Conservation (phyloP, 305 asterid genomes). For the Andrographis paniculata region DNA sequence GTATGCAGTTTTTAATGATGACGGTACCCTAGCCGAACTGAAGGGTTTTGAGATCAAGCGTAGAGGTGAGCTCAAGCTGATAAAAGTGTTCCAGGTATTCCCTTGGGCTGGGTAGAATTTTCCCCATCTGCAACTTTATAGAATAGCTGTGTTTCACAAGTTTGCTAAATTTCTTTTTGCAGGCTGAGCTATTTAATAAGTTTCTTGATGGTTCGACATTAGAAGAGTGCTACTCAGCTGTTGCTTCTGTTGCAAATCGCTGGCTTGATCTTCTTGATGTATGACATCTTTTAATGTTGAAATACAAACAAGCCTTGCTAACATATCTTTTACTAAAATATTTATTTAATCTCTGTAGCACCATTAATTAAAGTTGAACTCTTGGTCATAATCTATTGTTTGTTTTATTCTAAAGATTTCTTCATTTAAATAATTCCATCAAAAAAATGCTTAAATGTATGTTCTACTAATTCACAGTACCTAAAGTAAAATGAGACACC, state of each 20-base stretch:
- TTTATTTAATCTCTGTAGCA: slow-evolving; percentile 14
- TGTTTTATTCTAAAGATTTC: background rate
- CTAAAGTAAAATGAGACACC: slow-evolving; percentile 11
- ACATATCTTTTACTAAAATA: slow-evolving; percentile 3
- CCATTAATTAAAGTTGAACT: slow-evolving; percentile 12
- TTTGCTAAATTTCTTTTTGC: slow-evolving; percentile 24
- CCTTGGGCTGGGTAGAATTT: slow-evolving; percentile 8
- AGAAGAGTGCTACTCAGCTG: slow-evolving; percentile 89
- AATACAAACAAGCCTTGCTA: slow-evolving; percentile 5
- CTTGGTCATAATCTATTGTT: slow-evolving; percentile 7
- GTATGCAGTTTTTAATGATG: slow-evolving; percentile 98
- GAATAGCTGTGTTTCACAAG: slow-evolving; percentile 15
- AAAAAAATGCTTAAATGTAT: slow-evolving; percentile 9
- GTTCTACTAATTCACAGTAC: slow-evolving; percentile 3
- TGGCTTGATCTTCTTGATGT: slow-evolving; percentile 99
- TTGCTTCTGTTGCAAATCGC: slow-evolving; percentile 94
- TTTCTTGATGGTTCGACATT: slow-evolving; percentile 89
- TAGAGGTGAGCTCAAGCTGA: slow-evolving; percentile 99
- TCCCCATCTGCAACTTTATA: slow-evolving; percentile 10
- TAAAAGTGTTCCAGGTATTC: slow-evolving; percentile 97
- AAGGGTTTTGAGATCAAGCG: slow-evolving; percentile 99
- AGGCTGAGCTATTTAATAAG: slow-evolving; percentile 97
- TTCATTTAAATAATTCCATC: slow-evolving; percentile 9
- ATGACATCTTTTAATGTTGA: slow-evolving; percentile 24
- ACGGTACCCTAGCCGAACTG: slow-evolving; percentile 95